phyloP scores from a whole-genome alignment of 1,284 basidiomycete genomes.

The Malassezia yamatoensis region DNA sequence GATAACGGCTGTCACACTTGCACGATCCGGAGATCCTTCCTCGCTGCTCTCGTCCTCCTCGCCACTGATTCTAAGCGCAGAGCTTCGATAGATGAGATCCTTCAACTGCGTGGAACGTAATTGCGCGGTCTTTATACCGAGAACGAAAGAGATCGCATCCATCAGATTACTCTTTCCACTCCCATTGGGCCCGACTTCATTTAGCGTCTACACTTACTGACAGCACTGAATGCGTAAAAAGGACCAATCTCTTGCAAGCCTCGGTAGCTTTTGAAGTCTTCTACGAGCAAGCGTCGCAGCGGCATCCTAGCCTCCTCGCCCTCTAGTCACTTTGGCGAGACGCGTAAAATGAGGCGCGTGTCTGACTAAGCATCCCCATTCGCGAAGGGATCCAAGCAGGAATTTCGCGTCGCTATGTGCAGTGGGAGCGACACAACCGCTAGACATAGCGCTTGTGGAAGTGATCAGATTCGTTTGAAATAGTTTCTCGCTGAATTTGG shows the following conservation, averaged over 20 bases:
- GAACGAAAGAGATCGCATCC: constrained; percentile 98
- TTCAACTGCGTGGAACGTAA: constrained; percentile 84
- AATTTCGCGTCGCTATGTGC: too few relatives aligned
- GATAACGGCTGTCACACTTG: constrained; percentile 89
- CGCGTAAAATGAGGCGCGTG: background rate
- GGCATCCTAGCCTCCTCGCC: constrained; percentile 25
- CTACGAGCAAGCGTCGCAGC: constrained; percentile 41
- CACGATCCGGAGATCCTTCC: constrained; percentile 67
- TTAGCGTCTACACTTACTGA: constrained; percentile 54
- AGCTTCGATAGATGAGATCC: constrained; percentile 76
- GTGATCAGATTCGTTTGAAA: too few relatives aligned
- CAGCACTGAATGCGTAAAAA: constrained; percentile 81
- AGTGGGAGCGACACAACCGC: too few relatives aligned
- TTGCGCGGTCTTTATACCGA: constrained; percentile 87
- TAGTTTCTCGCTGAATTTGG: too few relatives aligned
- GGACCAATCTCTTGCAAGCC: constrained; percentile 79
- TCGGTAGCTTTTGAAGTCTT: constrained; percentile 56
- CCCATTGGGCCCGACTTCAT: constrained; percentile 73
- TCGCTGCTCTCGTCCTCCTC: constrained; percentile 30
- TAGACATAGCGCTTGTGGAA: too few relatives aligned
- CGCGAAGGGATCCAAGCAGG: background rate
- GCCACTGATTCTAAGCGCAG: background rate
- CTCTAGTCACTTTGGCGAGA: background rate
- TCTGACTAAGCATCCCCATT: background rate
- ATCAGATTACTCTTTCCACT: constrained; percentile 98